Conservation (phyloP, 148 eudicot genomes). For the Amaranthus palmeri region DNA sequence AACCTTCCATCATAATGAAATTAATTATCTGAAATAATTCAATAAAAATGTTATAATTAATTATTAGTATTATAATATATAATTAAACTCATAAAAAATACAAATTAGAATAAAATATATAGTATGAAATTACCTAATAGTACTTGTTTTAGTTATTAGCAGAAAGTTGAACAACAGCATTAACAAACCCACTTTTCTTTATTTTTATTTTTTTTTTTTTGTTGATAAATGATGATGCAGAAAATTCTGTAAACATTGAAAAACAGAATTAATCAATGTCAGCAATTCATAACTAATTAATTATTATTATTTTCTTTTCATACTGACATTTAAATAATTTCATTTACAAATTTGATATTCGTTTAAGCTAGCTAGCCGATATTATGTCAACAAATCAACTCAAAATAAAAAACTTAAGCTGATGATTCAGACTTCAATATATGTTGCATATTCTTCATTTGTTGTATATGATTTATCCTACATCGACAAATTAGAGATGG, state of each 20-base stretch:
- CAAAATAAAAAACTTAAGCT: no score
- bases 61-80: background rate
- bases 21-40: conserved; percentile 5
- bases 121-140: background rate
- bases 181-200: conserved; percentile 1
- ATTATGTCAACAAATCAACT: no score
- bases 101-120: background rate
- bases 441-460: no score
- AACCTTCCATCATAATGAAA: conserved; percentile 23
- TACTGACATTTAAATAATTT: no score
- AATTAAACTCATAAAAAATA: background rate
- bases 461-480: no score
- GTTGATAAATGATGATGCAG: conserved; percentile 3
- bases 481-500: no score
- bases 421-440: no score
- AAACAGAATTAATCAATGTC: conserved; percentile 26
- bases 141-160: background rate
- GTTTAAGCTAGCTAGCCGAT: no score
- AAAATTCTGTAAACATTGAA: conserved; percentile 4
- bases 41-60: background rate
- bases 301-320: background rate
- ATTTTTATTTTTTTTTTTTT: background rate
- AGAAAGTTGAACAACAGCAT: conserved; percentile 15
- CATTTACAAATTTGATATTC: no score
- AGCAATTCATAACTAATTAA: conserved; percentile 4